phyloP scores from a whole-genome alignment of 129 eudicot genomes.

The Sambucus nigra region DNA sequence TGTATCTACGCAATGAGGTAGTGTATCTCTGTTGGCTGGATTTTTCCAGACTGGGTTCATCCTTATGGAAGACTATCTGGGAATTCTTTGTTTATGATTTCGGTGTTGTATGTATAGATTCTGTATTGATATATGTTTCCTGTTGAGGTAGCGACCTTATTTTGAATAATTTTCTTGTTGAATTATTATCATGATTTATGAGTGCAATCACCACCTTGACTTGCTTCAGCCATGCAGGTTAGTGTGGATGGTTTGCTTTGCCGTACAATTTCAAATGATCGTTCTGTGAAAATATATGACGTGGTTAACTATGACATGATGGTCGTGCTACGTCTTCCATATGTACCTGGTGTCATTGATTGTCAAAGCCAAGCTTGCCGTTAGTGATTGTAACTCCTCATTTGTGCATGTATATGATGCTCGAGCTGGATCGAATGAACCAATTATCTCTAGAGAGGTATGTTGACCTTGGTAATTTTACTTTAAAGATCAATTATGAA shows the following conservation, averaged over 20 bases:
- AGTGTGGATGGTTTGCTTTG: conserved; percentile 91
- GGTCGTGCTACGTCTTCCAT: conserved; percentile 90
- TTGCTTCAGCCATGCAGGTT: conserved; percentile 50
- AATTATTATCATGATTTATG: background rate
- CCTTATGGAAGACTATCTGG: background rate
- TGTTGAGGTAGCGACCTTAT: background rate
- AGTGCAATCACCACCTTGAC: conserved; percentile 20
- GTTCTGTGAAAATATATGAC: conserved; percentile 76
- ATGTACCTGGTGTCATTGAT: conserved; percentile 68
- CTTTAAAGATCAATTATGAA: background rate
- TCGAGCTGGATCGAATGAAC: conserved; percentile 74
- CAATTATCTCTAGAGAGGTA: conserved; percentile 82
- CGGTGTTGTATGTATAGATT: background rate
- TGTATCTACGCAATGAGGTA: no score
- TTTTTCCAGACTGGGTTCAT: background rate
- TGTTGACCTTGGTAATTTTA: conserved; percentile 1
- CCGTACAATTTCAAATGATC: conserved; percentile 81
- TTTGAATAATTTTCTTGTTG: background rate
- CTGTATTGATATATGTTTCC: background rate
- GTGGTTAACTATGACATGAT: conserved; percentile 96
- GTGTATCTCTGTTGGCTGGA: background rate
- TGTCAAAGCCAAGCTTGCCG: conserved; percentile 80
- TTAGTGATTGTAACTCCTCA: conserved; percentile 74
- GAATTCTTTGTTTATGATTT: no score
- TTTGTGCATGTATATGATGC: conserved; percentile 86